phyloP scores from a whole-genome alignment of 805 yeast genomes.

The Pichia membranifaciens region DNA sequence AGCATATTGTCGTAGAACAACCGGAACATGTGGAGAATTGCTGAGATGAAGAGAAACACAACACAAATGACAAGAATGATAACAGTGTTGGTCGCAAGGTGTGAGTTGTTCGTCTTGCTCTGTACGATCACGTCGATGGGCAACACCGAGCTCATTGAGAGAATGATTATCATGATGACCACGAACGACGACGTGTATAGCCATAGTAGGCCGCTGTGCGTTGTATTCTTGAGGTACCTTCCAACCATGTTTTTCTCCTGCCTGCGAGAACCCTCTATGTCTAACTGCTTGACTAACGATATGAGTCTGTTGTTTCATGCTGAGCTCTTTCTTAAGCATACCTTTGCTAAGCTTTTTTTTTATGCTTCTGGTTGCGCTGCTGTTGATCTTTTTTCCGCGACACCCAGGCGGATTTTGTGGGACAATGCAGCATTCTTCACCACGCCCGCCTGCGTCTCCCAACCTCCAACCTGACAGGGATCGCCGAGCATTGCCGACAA shows the following conservation, averaged over 20 bases:
- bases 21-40: constrained; percentile 53
- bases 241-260: no score
- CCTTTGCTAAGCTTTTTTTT: no score
- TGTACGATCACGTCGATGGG: constrained; percentile 75
- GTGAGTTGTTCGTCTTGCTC: constrained; percentile 43
- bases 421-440: no score
- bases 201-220: constrained; percentile 27
- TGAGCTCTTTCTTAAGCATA: neutral
- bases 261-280: no score
- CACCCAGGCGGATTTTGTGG: no score
- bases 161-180: constrained; percentile 34
- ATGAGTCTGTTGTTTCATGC: neutral
- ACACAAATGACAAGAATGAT: constrained; percentile 72
- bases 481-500: no score
- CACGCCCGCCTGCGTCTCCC: no score
- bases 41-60: constrained; percentile 44
- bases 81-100: constrained; percentile 69
- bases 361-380: no score
- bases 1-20: constrained; percentile 51
- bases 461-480: no score
- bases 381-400: no score
- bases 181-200: constrained; percentile 40
- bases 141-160: constrained; percentile 62
- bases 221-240: no score
- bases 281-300: no score